These are phyloP conservation scores for Apophysomyces elegans DNA, from an alignment of 371 early-diverging fungal species.

Conservation along the genomic window DNA sequence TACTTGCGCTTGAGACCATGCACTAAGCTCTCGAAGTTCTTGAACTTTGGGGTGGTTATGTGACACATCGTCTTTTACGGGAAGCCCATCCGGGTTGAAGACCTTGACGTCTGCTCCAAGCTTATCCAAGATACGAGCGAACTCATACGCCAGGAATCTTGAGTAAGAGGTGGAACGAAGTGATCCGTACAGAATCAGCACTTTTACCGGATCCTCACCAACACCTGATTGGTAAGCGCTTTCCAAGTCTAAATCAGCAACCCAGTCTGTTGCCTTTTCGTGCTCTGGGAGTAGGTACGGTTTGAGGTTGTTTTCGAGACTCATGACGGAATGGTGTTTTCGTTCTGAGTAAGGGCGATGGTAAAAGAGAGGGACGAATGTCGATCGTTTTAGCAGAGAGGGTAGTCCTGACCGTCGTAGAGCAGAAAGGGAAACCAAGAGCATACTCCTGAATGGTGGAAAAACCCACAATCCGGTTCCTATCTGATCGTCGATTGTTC, in stretches of 20 bases:
- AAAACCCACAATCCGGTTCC: no score
- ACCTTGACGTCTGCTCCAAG: slow-evolving; percentile 45
- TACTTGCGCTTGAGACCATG: slow-evolving; percentile 49
- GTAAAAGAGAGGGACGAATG: no score
- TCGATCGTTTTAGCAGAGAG: no score
- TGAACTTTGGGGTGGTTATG: slow-evolving; percentile 45
- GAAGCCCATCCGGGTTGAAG: slow-evolving; percentile 43
- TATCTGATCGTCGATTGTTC: no score
- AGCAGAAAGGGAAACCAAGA: no score
- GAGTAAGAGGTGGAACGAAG: slow-evolving; percentile 42
- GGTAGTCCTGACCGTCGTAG: no score
- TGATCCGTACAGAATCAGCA: slow-evolving; percentile 46
- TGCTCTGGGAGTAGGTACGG: not conserved
- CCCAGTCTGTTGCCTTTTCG: slow-evolving; percentile 10
- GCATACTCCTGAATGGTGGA: no score
- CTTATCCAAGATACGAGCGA: slow-evolving; percentile 43
- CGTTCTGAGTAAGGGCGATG: no score
- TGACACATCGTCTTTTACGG: slow-evolving; percentile 44
- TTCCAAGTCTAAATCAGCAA: slow-evolving; percentile 14
- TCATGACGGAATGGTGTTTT: no score
- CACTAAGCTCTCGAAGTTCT: slow-evolving; percentile 42
- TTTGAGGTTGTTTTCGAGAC: not conserved
- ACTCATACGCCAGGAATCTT: slow-evolving; percentile 41
- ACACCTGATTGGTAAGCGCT: slow-evolving; percentile 21
- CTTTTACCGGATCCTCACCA: slow-evolving; percentile 30